Evolutionary conservation across 306 rosid species (phyloP).

Genomic region (Fragaria ananassa): DNA sequence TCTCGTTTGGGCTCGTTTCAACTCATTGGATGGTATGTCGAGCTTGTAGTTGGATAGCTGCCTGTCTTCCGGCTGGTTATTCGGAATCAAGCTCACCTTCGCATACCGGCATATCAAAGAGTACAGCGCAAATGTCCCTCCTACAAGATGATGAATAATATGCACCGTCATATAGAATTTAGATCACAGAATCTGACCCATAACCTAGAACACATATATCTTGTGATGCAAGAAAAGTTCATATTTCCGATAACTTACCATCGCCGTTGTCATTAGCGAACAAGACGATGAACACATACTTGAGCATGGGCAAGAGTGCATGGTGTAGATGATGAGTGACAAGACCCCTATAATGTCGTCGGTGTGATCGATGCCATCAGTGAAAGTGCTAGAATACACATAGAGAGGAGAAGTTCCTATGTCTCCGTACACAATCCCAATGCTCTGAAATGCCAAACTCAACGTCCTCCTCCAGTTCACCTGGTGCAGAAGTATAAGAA

Average conservation of each 20-base stretch:
- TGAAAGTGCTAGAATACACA: constrained; percentile 54
- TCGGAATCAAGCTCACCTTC: constrained; percentile 57
- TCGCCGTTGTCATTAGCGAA: constrained; percentile 83
- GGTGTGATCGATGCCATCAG: neutral
- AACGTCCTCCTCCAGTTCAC: constrained; percentile 45
- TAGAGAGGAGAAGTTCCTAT: constrained; percentile 90
- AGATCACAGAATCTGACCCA: neutral
- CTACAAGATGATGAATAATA: constrained; percentile 19
- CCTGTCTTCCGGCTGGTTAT: constrained; percentile 65
- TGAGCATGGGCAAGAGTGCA: constrained; percentile 53
- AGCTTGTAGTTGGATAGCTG: constrained; percentile 60
- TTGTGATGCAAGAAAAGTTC: neutral
- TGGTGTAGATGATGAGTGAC: constrained; percentile 72
- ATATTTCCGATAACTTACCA: constrained; percentile 32
- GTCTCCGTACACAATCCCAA: constrained; percentile 84
- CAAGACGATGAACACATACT: constrained; percentile 69
- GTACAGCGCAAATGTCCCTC: constrained; percentile 80
- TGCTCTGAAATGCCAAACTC: constrained; percentile 70
- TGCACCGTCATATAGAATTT: neutral
- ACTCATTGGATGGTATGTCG: constrained; percentile 34
- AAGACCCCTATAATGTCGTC: constrained; percentile 66
- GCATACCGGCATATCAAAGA: constrained; percentile 54
- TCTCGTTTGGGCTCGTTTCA: constrained; percentile 40
- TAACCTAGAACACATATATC: neutral
- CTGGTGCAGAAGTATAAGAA: constrained; percentile 8